phyloP scores from a whole-genome alignment of 345 rosid species.

The Eucalyptus fibrosa region DNA sequence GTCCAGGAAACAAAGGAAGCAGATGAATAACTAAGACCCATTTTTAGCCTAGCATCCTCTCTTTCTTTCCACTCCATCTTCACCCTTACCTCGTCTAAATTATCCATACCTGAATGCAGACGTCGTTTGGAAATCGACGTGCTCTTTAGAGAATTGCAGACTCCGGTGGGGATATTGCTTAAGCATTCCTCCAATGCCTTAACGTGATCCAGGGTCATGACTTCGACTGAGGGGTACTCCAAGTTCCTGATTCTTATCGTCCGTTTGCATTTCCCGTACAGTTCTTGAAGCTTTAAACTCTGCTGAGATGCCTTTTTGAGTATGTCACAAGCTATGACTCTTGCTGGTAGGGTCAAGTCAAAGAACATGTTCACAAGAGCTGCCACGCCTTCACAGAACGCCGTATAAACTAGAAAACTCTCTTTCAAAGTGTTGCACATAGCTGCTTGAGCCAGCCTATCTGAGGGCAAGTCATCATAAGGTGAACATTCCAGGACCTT shows the following conservation, averaged over 20 bases:
- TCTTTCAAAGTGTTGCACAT: constrained; percentile 63
- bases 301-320: constrained; percentile 53
- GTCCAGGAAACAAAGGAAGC: constrained; percentile 24
- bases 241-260: constrained; percentile 32
- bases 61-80: not conserved
- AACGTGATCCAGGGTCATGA: constrained; percentile 44
- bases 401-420: constrained; percentile 66
- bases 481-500: constrained; percentile 54
- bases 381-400: constrained; percentile 37
- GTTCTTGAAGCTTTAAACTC: constrained; percentile 26
- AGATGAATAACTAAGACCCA: not conserved
- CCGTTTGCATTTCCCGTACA: constrained; percentile 48
- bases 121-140: not conserved
- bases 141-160: not conserved
- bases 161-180: not conserved
- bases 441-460: constrained; percentile 46
- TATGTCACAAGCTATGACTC: constrained; percentile 51
- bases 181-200: constrained; percentile 45
- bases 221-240: constrained; percentile 60
- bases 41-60: not conserved
- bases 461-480: not conserved
- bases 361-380: constrained; percentile 43
- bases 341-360: constrained; percentile 50
- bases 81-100: not conserved
- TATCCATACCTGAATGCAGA: not conserved